phyloP scores from a whole-genome alignment of 148 eudicot species.

The Spergularia marina region DNA sequence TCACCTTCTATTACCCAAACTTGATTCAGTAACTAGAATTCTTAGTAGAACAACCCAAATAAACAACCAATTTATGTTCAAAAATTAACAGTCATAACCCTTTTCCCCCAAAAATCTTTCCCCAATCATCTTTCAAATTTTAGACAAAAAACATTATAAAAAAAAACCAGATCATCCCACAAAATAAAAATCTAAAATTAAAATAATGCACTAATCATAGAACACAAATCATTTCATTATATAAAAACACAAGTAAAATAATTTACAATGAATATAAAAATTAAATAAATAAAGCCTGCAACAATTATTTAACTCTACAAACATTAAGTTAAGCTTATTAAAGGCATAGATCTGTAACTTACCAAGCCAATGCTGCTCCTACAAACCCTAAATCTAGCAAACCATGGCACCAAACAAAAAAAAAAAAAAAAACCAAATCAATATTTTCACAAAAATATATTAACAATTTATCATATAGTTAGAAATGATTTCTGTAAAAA shows the following conservation, averaged over 20 bases:
- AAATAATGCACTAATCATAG: neutral
- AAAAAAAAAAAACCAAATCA: neutral
- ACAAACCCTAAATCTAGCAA: constrained; percentile 37
- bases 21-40: constrained; percentile 11
- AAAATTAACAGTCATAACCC: neutral
- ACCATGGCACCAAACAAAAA: constrained; percentile 10
- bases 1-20: constrained; percentile 1
- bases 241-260: constrained; percentile 6
- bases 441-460: neutral
- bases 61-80: neutral
- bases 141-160: neutral
- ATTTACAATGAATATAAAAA: neutral
- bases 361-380: constrained; percentile 28
- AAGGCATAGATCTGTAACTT: constrained; percentile 39
- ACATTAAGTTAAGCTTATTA: constrained; percentile 3
- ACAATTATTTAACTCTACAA: constrained; percentile 4
- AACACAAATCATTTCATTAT: neutral
- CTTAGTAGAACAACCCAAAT: neutral
- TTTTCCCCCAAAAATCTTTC: neutral
- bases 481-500: neutral
- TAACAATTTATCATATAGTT: neutral
- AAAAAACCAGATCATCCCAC: neutral
- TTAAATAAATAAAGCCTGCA: too few relatives aligned
- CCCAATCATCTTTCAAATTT: neutral
- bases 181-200: neutral